Evolutionary conservation across 2,329 filamentous ascomycete species (phyloP).

Genomic region (Paracoccidioides lutzii): DNA sequence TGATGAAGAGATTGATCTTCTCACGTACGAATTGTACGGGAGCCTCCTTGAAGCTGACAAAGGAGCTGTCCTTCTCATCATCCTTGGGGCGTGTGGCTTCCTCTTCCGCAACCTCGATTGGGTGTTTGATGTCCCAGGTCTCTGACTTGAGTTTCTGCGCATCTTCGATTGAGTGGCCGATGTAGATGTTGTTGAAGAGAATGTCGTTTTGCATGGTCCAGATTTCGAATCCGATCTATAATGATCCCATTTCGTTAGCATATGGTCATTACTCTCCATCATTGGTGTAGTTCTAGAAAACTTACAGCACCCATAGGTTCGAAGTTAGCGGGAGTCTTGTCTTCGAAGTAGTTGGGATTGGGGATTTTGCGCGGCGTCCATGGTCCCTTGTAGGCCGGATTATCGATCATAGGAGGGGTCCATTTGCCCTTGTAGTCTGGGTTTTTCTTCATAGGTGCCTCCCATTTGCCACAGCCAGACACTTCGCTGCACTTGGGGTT

Average conservation of each 20-base stretch:
- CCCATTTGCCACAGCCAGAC: slow-evolving; percentile 90
- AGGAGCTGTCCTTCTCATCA: slow-evolving; percentile 47
- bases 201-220: slow-evolving; percentile 99
- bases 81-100: slow-evolving; percentile 67
- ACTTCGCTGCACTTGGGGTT: slow-evolving; percentile 94
- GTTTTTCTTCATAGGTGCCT: slow-evolving; percentile 85
- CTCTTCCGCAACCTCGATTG: slow-evolving; percentile 67
- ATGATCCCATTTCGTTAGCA: slow-evolving; percentile 9
- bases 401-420: slow-evolving; percentile 84
- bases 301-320: slow-evolving; percentile 95
- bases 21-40: slow-evolving; percentile 77
- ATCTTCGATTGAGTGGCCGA: slow-evolving; percentile 90
- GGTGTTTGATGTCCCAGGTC: slow-evolving; percentile 80
- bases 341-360: slow-evolving; percentile 94
- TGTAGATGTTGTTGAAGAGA: slow-evolving; percentile 99
- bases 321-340: slow-evolving; percentile 91
- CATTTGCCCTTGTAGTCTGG: slow-evolving; percentile 98
- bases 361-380: slow-evolving; percentile 93
- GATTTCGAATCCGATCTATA: slow-evolving; percentile 90
- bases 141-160: slow-evolving; percentile 79
- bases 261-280: background rate
- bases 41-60: slow-evolving; percentile 73
- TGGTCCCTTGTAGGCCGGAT: slow-evolving; percentile 92
- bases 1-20: slow-evolving; percentile 85
- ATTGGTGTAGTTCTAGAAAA: slow-evolving; percentile 18